These are phyloP conservation scores for Daedalea quercina DNA, from an alignment of 768 basidiomycete genomes.

Conservation along the genomic window DNA sequence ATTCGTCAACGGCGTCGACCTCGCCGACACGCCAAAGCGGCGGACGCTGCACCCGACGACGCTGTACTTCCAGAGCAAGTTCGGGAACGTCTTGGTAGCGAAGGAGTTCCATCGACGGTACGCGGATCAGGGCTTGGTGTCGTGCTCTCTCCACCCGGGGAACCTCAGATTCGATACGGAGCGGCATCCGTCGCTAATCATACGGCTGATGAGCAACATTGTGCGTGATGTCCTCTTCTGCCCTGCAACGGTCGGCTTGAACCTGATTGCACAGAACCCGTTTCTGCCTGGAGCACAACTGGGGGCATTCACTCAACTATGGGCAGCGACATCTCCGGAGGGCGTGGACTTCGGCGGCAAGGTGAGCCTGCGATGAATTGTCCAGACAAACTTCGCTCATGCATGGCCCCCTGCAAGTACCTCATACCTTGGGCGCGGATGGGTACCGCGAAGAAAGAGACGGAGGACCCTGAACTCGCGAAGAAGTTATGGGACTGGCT, in stretches of 20 bases:
- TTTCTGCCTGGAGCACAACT: constrained; percentile 24
- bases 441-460: constrained; percentile 10
- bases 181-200: constrained; percentile 4
- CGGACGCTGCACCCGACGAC: constrained; percentile 5
- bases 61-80: constrained; percentile 33
- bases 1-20: constrained; percentile 28
- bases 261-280: constrained; percentile 10
- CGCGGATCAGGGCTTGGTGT: constrained; percentile 39
- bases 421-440: constrained; percentile 24
- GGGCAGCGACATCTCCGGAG: constrained; percentile 35
- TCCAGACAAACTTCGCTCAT: too few species aligned
- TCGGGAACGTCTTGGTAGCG: constrained; percentile 38
- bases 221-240: constrained; percentile 10
- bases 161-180: constrained; percentile 9
- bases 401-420: constrained; percentile 8
- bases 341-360: constrained; percentile 32
- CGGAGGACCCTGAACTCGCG: constrained; percentile 18
- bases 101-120: constrained; percentile 42
- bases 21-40: constrained; percentile 22
- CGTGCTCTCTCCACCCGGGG: constrained; percentile 41
- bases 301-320: constrained; percentile 40
- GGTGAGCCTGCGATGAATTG: constrained; percentile 20
- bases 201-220: not conserved
- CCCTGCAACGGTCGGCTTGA: not conserved
- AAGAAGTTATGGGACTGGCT: constrained; percentile 25